These are phyloP conservation scores for Ophidiomyces ophidiicola DNA, from an alignment of 2,329 filamentous ascomycete genomes.

Conservation along the genomic window DNA sequence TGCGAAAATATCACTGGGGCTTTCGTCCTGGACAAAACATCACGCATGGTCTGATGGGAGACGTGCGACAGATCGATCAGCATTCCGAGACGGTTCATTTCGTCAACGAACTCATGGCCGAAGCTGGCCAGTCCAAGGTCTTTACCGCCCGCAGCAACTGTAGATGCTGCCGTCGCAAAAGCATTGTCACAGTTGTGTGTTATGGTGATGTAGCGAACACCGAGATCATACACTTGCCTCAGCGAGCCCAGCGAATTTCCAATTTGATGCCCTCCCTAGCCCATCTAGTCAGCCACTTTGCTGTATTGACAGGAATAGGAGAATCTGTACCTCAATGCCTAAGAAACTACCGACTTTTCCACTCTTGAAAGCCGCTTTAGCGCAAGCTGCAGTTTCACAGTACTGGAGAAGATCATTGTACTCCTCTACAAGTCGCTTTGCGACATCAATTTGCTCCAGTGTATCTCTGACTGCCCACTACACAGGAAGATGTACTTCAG, in stretches of 20 bases:
- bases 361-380: slow-evolving; percentile 16
- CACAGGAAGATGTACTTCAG: background rate
- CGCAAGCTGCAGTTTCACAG: slow-evolving; percentile 18
- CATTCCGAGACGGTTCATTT: slow-evolving; percentile 24
- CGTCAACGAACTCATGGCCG: slow-evolving; percentile 17
- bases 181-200: slow-evolving; percentile 23
- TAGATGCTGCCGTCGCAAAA: slow-evolving; percentile 20
- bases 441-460: slow-evolving; percentile 22
- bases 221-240: slow-evolving; percentile 15
- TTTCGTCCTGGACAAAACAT: slow-evolving; percentile 17
- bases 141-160: slow-evolving; percentile 14
- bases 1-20: slow-evolving; percentile 22
- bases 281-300: background rate
- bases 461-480: slow-evolving; percentile 20
- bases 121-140: slow-evolving; percentile 20
- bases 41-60: slow-evolving; percentile 20
- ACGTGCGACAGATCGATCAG: slow-evolving; percentile 22
- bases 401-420: slow-evolving; percentile 19
- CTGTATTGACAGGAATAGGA: background rate
- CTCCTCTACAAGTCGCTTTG: slow-evolving; percentile 18
- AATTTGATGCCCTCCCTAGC: slow-evolving; percentile 21
- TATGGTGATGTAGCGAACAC: slow-evolving; percentile 20
- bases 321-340: slow-evolving; percentile 18
- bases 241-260: slow-evolving; percentile 18
- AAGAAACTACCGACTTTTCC: slow-evolving; percentile 20